These are phyloP conservation scores for Fusarium illudens DNA, from an alignment of 2,329 filamentous ascomycete genomes.

Conservation along the genomic window DNA sequence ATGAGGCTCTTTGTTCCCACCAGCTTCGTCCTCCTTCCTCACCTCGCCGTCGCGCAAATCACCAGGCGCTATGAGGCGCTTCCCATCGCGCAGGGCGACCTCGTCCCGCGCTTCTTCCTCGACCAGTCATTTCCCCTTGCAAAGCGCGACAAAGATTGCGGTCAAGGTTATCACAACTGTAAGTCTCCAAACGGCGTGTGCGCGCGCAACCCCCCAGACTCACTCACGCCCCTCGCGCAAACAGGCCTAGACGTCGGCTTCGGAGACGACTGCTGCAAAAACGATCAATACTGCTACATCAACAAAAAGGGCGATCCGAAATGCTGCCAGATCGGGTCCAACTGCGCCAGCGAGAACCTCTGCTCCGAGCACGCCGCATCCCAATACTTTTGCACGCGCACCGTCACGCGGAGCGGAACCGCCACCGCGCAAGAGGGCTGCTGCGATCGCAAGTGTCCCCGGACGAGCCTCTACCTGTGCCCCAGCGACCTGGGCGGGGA, in stretches of 20 bases:
- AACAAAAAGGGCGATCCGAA: conserved; percentile 43
- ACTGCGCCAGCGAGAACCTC: conserved; percentile 50
- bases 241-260: conserved; percentile 55
- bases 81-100: conserved; percentile 37
- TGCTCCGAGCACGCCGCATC: conserved; percentile 43
- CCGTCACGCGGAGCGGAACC: conserved; percentile 41
- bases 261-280: conserved; percentile 52
- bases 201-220: no score
- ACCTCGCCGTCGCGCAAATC: conserved; percentile 19
- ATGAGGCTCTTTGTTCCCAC: conserved; percentile 28
- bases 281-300: conserved; percentile 57
- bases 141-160: conserved; percentile 43
- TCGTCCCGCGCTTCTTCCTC: conserved; percentile 45
- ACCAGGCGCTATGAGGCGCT: conserved; percentile 33
- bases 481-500: conserved; percentile 53
- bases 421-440: conserved; percentile 46
- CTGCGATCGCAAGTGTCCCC: conserved; percentile 52
- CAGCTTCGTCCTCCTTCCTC: conserved; percentile 20
- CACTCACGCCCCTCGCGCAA: neutral
- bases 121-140: conserved; percentile 41
- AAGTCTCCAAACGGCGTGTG: conserved; percentile 29
- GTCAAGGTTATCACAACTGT: conserved; percentile 45
- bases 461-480: conserved; percentile 56
- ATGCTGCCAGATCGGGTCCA: conserved; percentile 55
- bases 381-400: conserved; percentile 47